Evolutionary conservation across 129 eudicot genomes (phyloP).

Genomic region (Flaveria linearis): DNA sequence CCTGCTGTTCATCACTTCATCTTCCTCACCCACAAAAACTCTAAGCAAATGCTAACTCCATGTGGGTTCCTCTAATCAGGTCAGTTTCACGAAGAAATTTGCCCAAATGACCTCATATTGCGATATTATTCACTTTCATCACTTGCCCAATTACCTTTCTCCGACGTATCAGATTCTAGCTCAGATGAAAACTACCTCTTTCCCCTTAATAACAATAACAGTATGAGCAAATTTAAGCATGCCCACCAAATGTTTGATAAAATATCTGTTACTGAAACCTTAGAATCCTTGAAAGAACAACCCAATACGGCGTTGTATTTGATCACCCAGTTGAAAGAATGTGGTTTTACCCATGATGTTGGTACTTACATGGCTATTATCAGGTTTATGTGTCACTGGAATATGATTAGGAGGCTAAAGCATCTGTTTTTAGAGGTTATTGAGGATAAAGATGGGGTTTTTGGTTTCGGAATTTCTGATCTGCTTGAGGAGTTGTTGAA

Average conservation of each 20-base stretch:
- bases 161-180: slow-evolving; percentile 45
- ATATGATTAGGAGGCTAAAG: slow-evolving; percentile 51
- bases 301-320: slow-evolving; percentile 54
- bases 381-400: slow-evolving; percentile 59
- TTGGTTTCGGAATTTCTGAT: slow-evolving; percentile 54
- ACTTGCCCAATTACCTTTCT: slow-evolving; percentile 45
- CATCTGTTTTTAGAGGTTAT: slow-evolving; percentile 57
- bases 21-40: too few relatives aligned
- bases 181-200: slow-evolving; percentile 35
- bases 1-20: too few relatives aligned
- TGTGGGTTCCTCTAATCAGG: slow-evolving; percentile 58
- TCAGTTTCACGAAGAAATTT: slow-evolving; percentile 44
- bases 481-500: slow-evolving; percentile 53
- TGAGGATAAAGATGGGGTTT: slow-evolving; percentile 31
- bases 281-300: slow-evolving; percentile 34
- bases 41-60: slow-evolving; percentile 33
- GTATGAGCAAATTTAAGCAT: not conserved
- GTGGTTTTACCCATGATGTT: slow-evolving; percentile 64
- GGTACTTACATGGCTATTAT: slow-evolving; percentile 55
- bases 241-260: slow-evolving; percentile 34
- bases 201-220: not conserved
- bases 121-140: slow-evolving; percentile 53
- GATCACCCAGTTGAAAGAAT: slow-evolving; percentile 47
- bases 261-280: slow-evolving; percentile 35
- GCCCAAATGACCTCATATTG: slow-evolving; percentile 23